These are phyloP conservation scores for Yarrowia yakushimensis DNA, from an alignment of 805 yeast genomes.

Conservation along the genomic window DNA sequence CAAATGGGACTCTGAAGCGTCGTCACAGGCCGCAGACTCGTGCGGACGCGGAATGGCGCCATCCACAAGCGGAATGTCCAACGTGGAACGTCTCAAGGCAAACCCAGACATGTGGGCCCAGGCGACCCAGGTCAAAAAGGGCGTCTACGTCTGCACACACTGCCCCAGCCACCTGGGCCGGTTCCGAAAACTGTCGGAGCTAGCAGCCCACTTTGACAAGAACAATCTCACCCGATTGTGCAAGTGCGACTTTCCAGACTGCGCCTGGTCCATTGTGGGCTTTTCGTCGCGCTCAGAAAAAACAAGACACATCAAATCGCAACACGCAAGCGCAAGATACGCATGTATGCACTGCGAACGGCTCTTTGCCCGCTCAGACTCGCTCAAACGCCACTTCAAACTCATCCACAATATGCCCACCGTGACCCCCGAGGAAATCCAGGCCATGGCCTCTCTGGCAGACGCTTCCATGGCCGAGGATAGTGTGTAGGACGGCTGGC, in stretches of 20 bases:
- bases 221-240: conserved; percentile 9
- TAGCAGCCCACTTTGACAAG: conserved; percentile 22
- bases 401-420: neutral
- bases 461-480: neutral
- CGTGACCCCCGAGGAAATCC: neutral
- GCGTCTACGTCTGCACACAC: conserved; percentile 20
- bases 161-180: conserved; percentile 3
- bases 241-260: conserved; percentile 9
- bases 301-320: conserved; percentile 18
- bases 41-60: conserved; percentile 10
- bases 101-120: conserved; percentile 18
- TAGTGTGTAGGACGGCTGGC: neutral
- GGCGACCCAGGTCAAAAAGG: conserved; percentile 21
- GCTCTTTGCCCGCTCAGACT: conserved; percentile 15
- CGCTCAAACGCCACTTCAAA: conserved; percentile 18
- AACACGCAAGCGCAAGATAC: neutral
- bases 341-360: neutral
- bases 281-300: conserved; percentile 18
- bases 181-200: neutral
- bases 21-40: neutral
- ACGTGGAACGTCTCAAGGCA: conserved; percentile 9
- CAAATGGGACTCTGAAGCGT: neutral
- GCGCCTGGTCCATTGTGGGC: conserved; percentile 24
- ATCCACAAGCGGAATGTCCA: neutral
- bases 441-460: neutral